phyloP scores from a whole-genome alignment of 83 land plant genomes.

The Thuja plicata region DNA sequence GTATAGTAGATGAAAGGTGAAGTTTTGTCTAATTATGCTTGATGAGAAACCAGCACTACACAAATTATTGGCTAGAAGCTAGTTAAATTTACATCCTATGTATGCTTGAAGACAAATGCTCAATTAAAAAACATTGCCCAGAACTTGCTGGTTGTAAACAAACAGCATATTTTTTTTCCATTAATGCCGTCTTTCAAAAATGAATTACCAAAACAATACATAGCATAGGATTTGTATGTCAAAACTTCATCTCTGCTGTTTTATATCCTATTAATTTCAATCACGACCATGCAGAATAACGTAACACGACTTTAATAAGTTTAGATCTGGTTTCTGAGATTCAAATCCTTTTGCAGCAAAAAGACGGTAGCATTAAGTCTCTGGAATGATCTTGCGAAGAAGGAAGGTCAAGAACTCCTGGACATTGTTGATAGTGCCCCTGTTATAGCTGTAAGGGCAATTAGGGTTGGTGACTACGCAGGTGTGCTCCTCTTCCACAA shows the following conservation, averaged over 20 bases:
- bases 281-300: neutral
- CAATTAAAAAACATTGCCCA: neutral
- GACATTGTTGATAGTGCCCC: constrained; percentile 70
- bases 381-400: constrained; percentile 86
- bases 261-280: neutral
- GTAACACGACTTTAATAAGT: neutral
- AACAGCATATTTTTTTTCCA: neutral
- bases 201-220: too few species aligned
- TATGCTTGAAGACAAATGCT: neutral
- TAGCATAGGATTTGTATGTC: neutral
- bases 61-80: too few species aligned
- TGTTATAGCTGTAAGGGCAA: constrained; percentile 63
- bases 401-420: constrained; percentile 73
- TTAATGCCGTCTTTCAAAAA: neutral
- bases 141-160: neutral
- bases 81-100: neutral
- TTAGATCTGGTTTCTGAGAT: neutral
- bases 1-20: constrained; percentile 89
- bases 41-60: neutral
- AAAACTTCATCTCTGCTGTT: neutral
- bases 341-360: constrained; percentile 45
- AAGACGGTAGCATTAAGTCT: constrained; percentile 79
- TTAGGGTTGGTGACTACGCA: constrained; percentile 88
- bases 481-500: constrained; percentile 31
- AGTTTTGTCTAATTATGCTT: neutral